Evolutionary conservation across 306 rosid genomes (phyloP).

Genomic region (Gastrolobium villosum): DNA sequence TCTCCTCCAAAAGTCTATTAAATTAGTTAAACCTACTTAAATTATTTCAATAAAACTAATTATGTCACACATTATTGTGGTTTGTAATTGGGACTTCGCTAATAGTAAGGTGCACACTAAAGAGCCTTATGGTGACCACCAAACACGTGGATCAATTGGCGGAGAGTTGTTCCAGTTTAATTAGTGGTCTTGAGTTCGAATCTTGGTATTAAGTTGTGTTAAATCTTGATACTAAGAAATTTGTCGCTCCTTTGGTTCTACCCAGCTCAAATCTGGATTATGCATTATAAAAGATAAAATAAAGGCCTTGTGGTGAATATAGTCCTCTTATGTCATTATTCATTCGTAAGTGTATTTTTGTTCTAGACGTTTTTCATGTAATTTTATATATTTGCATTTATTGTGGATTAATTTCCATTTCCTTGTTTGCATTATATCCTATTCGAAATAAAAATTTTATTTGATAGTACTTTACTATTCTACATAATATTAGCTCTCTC

Average conservation of each 20-base stretch:
- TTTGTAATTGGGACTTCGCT: background rate
- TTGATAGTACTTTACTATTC: background rate
- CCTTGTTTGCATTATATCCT: slow-evolving; percentile 24
- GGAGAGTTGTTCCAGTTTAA: too few species aligned
- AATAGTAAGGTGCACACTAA: background rate
- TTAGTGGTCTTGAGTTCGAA: too few species aligned
- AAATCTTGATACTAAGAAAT: too few species aligned
- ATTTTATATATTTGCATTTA: background rate
- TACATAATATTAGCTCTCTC: background rate
- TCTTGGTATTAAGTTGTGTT: too few species aligned
- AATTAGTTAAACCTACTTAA: slow-evolving; percentile 1
- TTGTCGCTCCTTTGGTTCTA: too few species aligned
- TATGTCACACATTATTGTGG: background rate
- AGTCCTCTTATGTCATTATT: too few species aligned
- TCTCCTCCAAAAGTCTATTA: slow-evolving; percentile 29
- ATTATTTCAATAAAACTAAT: slow-evolving; percentile 7
- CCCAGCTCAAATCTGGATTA: too few species aligned
- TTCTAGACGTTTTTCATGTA: background rate
- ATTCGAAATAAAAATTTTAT: background rate
- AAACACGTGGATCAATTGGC: too few species aligned
- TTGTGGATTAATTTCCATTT: background rate
- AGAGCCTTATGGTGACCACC: background rate
- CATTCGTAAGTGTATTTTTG: too few species aligned
- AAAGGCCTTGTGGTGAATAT: too few species aligned
- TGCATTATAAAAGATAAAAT: too few species aligned